phyloP scores from a whole-genome alignment of 371 early-diverging fungal species.

The Mortierella sp. region DNA sequence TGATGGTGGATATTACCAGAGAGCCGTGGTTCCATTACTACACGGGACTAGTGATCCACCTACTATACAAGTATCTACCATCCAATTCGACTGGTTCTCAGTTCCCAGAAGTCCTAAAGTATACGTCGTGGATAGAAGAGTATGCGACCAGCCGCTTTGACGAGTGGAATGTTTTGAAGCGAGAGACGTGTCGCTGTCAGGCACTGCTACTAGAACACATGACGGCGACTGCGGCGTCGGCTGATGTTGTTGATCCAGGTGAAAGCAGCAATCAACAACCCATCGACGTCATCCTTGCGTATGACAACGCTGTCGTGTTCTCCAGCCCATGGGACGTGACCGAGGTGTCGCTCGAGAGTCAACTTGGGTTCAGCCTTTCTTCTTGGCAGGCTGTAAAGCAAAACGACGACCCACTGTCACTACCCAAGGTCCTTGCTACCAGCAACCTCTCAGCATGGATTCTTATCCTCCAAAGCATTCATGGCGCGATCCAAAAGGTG shows the following conservation, averaged over 20 bases:
- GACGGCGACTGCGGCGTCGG: too few relatives aligned
- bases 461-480: conserved; percentile 27
- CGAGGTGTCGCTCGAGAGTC: not conserved
- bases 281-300: conserved; percentile 2
- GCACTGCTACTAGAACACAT: conserved; percentile 1
- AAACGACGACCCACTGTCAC: not conserved
- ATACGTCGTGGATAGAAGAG: conserved; percentile 2
- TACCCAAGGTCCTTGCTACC: not conserved
- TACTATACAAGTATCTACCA: conserved; percentile 12
- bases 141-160: conserved; percentile 30
- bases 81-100: not conserved
- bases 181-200: conserved; percentile 16
- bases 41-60: conserved; percentile 11
- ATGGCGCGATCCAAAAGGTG: conserved; percentile 18
- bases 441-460: conserved; percentile 43
- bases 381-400: conserved; percentile 2
- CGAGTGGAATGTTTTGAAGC: conserved; percentile 17
- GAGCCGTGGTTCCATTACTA: conserved; percentile 37
- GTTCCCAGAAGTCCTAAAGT: not conserved
- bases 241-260: too few relatives aligned
- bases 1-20: conserved; percentile 17
- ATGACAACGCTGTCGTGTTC: conserved; percentile 13
- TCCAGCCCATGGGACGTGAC: not conserved
- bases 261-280: not conserved
- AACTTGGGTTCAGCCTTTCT: not conserved